Evolutionary conservation across 2,329 filamentous ascomycete genomes (phyloP).

Genomic region (Phaeosphaeria sp.): DNA sequence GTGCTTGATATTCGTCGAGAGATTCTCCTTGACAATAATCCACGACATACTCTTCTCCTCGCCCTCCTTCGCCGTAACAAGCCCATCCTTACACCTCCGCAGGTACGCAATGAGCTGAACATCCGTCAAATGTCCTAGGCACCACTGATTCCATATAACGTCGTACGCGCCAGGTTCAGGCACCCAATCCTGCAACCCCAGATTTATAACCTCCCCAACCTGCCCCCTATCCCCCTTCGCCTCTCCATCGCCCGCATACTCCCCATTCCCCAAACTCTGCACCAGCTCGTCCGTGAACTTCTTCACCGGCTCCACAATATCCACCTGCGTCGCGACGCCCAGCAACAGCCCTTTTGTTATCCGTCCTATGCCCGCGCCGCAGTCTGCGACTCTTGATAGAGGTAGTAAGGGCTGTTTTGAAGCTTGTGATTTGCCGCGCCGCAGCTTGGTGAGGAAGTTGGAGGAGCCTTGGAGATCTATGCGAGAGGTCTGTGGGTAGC

Average conservation of each 20-base stretch:
- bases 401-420: conserved; percentile 32
- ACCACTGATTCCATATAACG: conserved; percentile 92
- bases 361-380: conserved; percentile 77
- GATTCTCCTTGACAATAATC: conserved; percentile 83
- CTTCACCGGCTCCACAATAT: conserved; percentile 83
- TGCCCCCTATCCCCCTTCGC: conserved; percentile 48
- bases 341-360: conserved; percentile 81
- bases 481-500: conserved; percentile 70
- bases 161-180: conserved; percentile 65
- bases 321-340: conserved; percentile 72
- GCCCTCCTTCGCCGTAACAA: conserved; percentile 46
- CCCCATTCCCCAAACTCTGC: conserved; percentile 27
- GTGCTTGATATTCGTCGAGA: conserved; percentile 60
- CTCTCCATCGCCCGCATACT: conserved; percentile 30
- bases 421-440: conserved; percentile 37
- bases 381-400: conserved; percentile 60
- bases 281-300: conserved; percentile 75
- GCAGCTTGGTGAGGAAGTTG: conserved; percentile 72
- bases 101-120: conserved; percentile 73
- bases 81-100: conserved; percentile 61
- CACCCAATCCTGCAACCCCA: conserved; percentile 78
- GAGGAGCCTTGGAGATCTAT: conserved; percentile 75
- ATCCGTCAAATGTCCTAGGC: conserved; percentile 81
- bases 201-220: conserved; percentile 71
- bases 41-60: conserved; percentile 53